These are phyloP conservation scores for Aureobasidium leucospermi DNA, from an alignment of 2,329 filamentous ascomycete species.

Conservation along the genomic window DNA sequence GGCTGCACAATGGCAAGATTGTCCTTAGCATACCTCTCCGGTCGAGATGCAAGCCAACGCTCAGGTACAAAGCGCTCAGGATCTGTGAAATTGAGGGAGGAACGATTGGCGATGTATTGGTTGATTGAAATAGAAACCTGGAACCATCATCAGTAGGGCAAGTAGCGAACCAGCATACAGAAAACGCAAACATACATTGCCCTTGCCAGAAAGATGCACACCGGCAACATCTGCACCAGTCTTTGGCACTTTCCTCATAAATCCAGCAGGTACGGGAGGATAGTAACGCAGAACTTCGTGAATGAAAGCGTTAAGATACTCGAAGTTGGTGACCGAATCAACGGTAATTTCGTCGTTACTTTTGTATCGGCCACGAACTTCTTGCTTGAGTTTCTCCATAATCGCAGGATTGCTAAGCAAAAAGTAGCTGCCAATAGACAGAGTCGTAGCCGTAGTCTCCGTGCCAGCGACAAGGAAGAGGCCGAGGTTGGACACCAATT, in stretches of 20 bases:
- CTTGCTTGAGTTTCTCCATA: conserved; percentile 32
- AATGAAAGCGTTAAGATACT: conserved; percentile 39
- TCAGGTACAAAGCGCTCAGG: conserved; percentile 28
- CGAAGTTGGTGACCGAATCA: conserved; percentile 18
- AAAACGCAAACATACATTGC: conserved; percentile 10
- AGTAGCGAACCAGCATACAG: no score
- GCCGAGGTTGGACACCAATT: background rate
- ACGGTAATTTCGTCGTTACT: conserved; percentile 24
- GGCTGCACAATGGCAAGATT: conserved; percentile 24
- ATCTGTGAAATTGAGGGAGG: conserved; percentile 23
- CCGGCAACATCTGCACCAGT: conserved; percentile 24
- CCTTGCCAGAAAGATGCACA: conserved; percentile 22
- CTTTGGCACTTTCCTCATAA: conserved; percentile 23
- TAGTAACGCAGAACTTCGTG: conserved; percentile 41
- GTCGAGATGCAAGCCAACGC: conserved; percentile 31
- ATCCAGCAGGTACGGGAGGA: conserved; percentile 37
- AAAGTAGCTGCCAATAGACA: conserved; percentile 35
- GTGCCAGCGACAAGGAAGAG: conserved; percentile 33
- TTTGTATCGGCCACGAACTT: conserved; percentile 36
- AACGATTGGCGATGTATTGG: conserved; percentile 21
- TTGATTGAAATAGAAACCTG: conserved; percentile 16
- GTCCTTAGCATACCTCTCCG: conserved; percentile 22
- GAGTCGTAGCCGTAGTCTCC: conserved; percentile 45
- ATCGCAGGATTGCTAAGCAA: conserved; percentile 33
- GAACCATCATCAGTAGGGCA: background rate